Evolutionary conservation across 805 yeast genomes (phyloP), one percentile per base, ranked within the genome.

Genomic region (Wickerhamiella vanderwaltii): DNA sequence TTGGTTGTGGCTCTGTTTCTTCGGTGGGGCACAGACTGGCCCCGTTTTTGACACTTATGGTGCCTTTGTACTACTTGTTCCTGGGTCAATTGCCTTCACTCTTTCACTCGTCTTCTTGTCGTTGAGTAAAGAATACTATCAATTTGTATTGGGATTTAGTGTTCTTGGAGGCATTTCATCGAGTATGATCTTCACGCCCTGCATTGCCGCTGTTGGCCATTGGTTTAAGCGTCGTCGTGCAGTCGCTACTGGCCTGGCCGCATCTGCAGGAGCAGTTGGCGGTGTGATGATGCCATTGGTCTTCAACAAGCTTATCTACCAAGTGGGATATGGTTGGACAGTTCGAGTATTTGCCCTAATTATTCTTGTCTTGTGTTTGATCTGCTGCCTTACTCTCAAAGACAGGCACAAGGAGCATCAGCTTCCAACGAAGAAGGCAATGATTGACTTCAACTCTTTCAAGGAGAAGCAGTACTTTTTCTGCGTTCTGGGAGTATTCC

Each of bases 181-280:
- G 13, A 50, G 65, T 20, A 39, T 61, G 32, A 51, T 76, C 3
- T 65, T 72, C 53, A 69, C 72, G 6, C 82, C 83, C 0, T 54
- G 68, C 19, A 55, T 75, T 2, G 71, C 77, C 2, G 73, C 68
- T 9, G 58, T 75, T 5, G 69, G 77, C 31, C 86, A 79, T 49
- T 78, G 79, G 73, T 79, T 78, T 50, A 54, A 61, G 43, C 61
- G 58, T 18, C 70, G 67, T 44, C 64, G 83, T 46, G 84, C 79
- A 0, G 53, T 66, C 42, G 81, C 79, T 5, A 62, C 75, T 26
- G 82, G 84, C 0, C 48, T 76, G 3, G 77, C 79, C 3, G 72
- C 78, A 43, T 59, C 74, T 7, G 85, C 84, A 2, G 82, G 82
- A 1, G 72, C 80, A 3, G 57, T 75, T 5, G 85, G 84, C 1